These are phyloP conservation scores for Sarcodon aspratus DNA, from an alignment of 768 basidiomycete genomes.

Conservation along the genomic window DNA sequence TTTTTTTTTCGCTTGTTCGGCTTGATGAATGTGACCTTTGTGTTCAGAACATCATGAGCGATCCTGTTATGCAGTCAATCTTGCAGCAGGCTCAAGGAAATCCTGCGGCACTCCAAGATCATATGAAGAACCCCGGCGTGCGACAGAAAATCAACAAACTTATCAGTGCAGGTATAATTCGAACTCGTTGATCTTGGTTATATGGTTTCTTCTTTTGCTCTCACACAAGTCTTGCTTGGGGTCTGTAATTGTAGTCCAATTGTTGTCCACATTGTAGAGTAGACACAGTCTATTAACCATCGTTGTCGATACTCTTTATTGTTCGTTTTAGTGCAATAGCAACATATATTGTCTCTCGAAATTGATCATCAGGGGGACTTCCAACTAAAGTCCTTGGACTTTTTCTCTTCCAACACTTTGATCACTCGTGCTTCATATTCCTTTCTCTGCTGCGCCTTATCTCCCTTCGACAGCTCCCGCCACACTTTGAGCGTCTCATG, in stretches of 20 bases:
- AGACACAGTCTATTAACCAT: too few species aligned
- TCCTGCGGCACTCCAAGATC: constrained; percentile 84
- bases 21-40: background rate
- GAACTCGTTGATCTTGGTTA: constrained; percentile 52
- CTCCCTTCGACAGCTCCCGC: constrained; percentile 39
- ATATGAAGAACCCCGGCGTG: constrained; percentile 88
- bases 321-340: too few species aligned
- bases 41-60: constrained; percentile 67
- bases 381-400: constrained; percentile 39
- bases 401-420: constrained; percentile 34
- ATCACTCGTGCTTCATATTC: constrained; percentile 33
- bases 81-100: constrained; percentile 88
- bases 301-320: too few species aligned
- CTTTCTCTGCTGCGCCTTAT: constrained; percentile 22
- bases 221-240: background rate
- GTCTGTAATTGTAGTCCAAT: background rate
- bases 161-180: constrained; percentile 88
- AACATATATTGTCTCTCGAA: too few species aligned
- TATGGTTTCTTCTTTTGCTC: background rate
- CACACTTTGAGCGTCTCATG: constrained; percentile 63
- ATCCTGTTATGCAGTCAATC: constrained; percentile 91
- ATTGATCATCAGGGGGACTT: too few species aligned
- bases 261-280: background rate
- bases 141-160: constrained; percentile 80
- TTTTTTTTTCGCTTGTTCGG: background rate